Conservation (phyloP, 148 eudicot genomes). For the Vaccinium corymbosum region DNA sequence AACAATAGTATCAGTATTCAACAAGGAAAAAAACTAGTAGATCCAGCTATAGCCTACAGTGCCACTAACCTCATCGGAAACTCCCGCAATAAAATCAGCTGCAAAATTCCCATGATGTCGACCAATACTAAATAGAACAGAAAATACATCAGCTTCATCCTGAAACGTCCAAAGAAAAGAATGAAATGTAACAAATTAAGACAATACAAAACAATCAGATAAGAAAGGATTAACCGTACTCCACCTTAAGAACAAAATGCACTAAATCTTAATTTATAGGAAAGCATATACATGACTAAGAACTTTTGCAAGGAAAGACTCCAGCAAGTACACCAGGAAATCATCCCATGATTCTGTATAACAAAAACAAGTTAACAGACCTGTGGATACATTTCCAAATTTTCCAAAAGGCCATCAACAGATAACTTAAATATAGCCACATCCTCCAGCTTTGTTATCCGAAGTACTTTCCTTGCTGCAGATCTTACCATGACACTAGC, state of each 20-base stretch:
- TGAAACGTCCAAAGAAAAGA: constrained; percentile 33
- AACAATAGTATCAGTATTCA: background rate
- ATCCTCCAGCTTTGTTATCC: constrained; percentile 38
- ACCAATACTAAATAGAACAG: constrained; percentile 48
- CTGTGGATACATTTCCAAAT: constrained; percentile 68
- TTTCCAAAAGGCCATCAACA: constrained; percentile 50
- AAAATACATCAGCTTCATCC: constrained; percentile 70
- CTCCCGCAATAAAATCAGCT: constrained; percentile 37
- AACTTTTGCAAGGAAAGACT: background rate
- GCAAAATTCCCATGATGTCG: constrained; percentile 61
- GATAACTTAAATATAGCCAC: constrained; percentile 44
- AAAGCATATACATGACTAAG: background rate
- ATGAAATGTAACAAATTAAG: constrained; percentile 10
- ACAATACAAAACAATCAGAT: background rate
- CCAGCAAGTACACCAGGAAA: background rate
- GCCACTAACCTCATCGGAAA: constrained; percentile 48
- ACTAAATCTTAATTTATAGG: background rate
- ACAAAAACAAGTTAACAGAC: constrained; percentile 26
- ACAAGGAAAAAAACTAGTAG: background rate
- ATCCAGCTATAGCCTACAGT: background rate
- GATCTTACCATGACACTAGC: constrained; percentile 45
- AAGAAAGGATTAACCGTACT: background rate
- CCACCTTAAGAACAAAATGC: background rate
- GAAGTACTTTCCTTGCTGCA: constrained; percentile 55
- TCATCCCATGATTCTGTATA: background rate